Conservation (phyloP, 73 alveolate species). For the Paramecium biaurelia region DNA sequence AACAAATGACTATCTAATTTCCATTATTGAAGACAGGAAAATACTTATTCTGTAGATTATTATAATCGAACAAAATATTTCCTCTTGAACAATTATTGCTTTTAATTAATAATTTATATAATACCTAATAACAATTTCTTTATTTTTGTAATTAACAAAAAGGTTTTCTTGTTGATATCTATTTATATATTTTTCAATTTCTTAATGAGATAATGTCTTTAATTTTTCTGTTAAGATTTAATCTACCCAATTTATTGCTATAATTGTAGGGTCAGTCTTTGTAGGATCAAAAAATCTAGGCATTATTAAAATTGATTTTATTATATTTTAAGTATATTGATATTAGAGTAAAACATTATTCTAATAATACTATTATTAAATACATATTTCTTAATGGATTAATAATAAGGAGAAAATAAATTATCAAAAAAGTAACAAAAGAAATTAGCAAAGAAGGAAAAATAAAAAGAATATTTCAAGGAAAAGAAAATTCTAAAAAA, state of each 20-base stretch:
- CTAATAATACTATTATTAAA: no score
- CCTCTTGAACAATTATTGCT: slow-evolving; percentile 22
- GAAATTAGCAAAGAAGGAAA: neutral
- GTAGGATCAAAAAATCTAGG: slow-evolving; percentile 37
- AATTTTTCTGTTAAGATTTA: neutral
- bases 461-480: neutral
- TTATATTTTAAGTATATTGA: no score
- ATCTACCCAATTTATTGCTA: neutral
- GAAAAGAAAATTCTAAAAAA: slow-evolving; percentile 11
- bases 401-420: neutral
- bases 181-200: neutral
- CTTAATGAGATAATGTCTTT: neutral
- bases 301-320: neutral
- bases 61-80: neutral
- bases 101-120: neutral
- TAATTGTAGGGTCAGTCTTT: neutral
- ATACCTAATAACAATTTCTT: neutral
- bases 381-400: neutral
- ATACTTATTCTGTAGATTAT: neutral
- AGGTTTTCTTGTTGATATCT: neutral
- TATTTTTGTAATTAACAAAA: neutral
- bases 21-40: slow-evolving; percentile 9
- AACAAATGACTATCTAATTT: neutral
- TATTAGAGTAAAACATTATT: neutral
- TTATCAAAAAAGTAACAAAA: slow-evolving; percentile 20